Base-by-base conservation (phyloP, 2,329 filamentous ascomycete genomes). In the Colletotrichum gigasporum region DNA sequence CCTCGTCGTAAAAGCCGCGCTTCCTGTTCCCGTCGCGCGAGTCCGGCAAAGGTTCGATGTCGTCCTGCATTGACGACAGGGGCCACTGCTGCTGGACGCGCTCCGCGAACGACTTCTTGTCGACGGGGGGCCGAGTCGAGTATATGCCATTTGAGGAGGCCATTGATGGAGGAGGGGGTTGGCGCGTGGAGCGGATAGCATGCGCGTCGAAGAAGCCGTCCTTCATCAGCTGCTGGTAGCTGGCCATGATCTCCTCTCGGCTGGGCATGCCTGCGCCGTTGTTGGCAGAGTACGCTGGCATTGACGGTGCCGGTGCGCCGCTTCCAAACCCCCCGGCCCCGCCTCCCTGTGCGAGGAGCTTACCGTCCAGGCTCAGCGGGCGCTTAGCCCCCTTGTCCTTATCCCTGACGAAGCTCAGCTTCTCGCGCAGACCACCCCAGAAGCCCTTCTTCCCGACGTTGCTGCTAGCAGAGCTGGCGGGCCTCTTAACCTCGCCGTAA, bases 181-280 rank as follows among this genome's bases (percentile, higher is more conserved):
- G 83, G 3, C 86, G 79, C 1, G 84, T 85, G 4, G 85, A 86
- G 65, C 85, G 82, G 65, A 87, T 87, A 54, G 85, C 85, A 66
- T 87, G 85, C 22, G 82, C 78, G 47, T 82, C 79, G 72, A 88
- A 88, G 80, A 88, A 88, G 63, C 86, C 86, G 5, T 81, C 81
- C 2, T 84, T 81, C 69, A 88, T 79, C 60, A 88, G 80, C 68
- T 84, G 76, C 67, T 86, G 82, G 73, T 88, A 88, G 70, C 79
- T 87, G 64, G 82, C 80, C 70, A 86, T 68, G 55, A 88, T 80
- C 61, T 88, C 84, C 53, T 88, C 86, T 3, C 77, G 72, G 5
- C 76, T 72, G 26, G 75, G 78, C 39, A 74, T 75, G 57, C 70
- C 68, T 70, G 71, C 74, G 12, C 60, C 55, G 16, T 67, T 63